Percentiles rank a stretch among this genome's conserved stretches.
Evolutionary conservation across 2,329 filamentous ascomycete genomes (phyloP).

Genomic region (Pestalotiopsis sp.): DNA sequence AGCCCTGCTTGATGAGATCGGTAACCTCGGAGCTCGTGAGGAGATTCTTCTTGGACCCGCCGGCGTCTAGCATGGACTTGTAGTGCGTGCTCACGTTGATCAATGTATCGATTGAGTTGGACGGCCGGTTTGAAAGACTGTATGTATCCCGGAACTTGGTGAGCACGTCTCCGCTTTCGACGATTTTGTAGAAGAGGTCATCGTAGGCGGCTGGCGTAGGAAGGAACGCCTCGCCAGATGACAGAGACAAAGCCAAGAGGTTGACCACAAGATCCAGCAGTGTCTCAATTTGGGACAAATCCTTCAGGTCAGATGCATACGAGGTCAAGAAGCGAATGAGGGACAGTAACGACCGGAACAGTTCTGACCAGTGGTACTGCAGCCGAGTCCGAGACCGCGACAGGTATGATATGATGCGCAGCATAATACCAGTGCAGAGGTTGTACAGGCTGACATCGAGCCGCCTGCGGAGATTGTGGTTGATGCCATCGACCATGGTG

Average conservation of each 20-base stretch:
- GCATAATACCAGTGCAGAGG: conserved; percentile 77
- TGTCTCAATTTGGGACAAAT: conserved; percentile 68
- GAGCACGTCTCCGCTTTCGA: conserved; percentile 85
- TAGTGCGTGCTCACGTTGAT: conserved; percentile 86
- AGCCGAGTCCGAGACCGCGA: conserved; percentile 81
- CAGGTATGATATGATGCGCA: conserved; percentile 82
- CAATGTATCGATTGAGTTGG: conserved; percentile 80
- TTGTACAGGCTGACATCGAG: conserved; percentile 86
- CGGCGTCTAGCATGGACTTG: conserved; percentile 69
- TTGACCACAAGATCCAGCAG: conserved; percentile 81
- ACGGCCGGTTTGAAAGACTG: conserved; percentile 55
- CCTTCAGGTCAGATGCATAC: conserved; percentile 78
- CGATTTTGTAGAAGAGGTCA: conserved; percentile 97
- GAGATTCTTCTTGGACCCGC: conserved; percentile 58
- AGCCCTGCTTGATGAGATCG: conserved; percentile 92
- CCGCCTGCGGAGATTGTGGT: conserved; percentile 86
- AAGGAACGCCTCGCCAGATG: conserved; percentile 86
- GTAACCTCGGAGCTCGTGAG: conserved; percentile 84
- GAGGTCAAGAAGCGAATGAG: conserved; percentile 89
- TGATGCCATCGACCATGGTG: conserved; percentile 86
- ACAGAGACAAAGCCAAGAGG: conserved; percentile 80
- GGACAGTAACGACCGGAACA: conserved; percentile 87
- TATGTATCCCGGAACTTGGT: conserved; percentile 82
- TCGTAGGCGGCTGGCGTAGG: conserved; percentile 88
- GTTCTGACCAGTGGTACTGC: conserved; percentile 90